Conservation (phyloP, 805 yeast species). For the Yarrowia porcina region DNA sequence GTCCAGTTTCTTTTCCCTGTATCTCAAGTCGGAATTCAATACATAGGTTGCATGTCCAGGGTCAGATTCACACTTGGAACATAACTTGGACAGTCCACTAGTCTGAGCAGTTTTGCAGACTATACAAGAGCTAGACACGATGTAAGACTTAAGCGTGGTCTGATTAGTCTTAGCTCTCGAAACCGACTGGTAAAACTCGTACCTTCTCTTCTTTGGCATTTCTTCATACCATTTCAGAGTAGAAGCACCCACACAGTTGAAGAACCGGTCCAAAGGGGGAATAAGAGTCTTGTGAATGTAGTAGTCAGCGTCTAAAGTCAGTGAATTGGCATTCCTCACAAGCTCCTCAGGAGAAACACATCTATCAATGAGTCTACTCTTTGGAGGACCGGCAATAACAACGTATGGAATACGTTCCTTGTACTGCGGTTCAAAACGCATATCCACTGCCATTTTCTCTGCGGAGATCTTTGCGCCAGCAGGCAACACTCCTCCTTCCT, state of each 20-base stretch:
- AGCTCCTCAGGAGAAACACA: constrained; percentile 76
- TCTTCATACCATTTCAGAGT: constrained; percentile 70
- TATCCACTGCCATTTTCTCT: constrained; percentile 59
- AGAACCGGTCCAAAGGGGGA: constrained; percentile 85
- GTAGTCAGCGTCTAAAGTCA: constrained; percentile 72
- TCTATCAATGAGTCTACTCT: constrained; percentile 65
- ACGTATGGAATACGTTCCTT: constrained; percentile 85
- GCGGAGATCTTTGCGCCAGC: constrained; percentile 88
- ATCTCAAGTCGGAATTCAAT: constrained; percentile 28
- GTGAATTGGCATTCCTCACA: constrained; percentile 42
- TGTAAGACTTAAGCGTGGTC: constrained; percentile 25
- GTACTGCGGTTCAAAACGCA: constrained; percentile 78
- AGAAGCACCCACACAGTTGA: constrained; percentile 79
- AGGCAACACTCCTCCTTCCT: constrained; percentile 68
- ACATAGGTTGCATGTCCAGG: constrained; percentile 28
- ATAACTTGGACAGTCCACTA: constrained; percentile 27
- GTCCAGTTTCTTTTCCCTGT: constrained; percentile 27
- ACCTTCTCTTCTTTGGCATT: constrained; percentile 49
- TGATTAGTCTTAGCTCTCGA: background rate
- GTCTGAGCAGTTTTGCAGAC: constrained; percentile 3
- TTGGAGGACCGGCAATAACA: constrained; percentile 58
- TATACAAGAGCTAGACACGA: background rate
- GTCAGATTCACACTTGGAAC: constrained; percentile 25
- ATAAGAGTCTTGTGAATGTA: constrained; percentile 79
- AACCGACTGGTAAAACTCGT: constrained; percentile 15